Base-by-base conservation (phyloP, 106 monocot species). In the Apostasia shenzhenica region DNA sequence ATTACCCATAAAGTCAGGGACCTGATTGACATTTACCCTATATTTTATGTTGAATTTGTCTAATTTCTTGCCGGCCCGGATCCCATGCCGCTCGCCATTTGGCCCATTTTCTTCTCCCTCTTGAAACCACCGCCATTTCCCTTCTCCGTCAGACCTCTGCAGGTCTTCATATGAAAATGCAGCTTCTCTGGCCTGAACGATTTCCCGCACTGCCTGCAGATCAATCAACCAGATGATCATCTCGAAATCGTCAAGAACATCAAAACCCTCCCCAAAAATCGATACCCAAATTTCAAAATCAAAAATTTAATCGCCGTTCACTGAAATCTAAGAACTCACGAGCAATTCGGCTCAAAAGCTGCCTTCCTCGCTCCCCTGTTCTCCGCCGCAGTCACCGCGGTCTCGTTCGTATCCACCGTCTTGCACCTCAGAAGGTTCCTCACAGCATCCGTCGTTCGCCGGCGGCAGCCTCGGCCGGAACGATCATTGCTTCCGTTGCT, bases 111-210 rank as follows among this genome's bases (percentile, higher is more conserved):
- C 3, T 65, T 10, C 43, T 12, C 48, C 47, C 48, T 37, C 48
- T 65, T 26, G 26, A 26, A 26, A 26, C 26, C 26, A 26, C 26
- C 26, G 26, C 26, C 26, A 26, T 0, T 26, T 14, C 7, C 48
- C 43, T 44, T 65, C 47, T 65, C 65, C 48, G 47, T 65, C 47
- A 48, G 26, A 8, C 48, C 65, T 9, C 6, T 37, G 65, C 65
- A 65, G 6, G 67, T 53, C 26, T 54, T 52, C 67, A 54, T 68
- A 14, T 68, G 67, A 0, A 26, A 68, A 46, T 68, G 67, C 39
- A 68, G 67, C 42, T 68, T 68, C 54, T 68, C 67, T 13, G 67
- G 67, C 54, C 14, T 68, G 4, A 68, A 68, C 11, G 67, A 40
- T 68, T 40, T 54, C 41, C 67, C 54, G 6, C 67, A 68, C 54